Evolutionary conservation across 805 yeast species (phyloP), one percentile per base, ranked within the genome.

Genomic region (Sugiyamaella valdiviana): DNA sequence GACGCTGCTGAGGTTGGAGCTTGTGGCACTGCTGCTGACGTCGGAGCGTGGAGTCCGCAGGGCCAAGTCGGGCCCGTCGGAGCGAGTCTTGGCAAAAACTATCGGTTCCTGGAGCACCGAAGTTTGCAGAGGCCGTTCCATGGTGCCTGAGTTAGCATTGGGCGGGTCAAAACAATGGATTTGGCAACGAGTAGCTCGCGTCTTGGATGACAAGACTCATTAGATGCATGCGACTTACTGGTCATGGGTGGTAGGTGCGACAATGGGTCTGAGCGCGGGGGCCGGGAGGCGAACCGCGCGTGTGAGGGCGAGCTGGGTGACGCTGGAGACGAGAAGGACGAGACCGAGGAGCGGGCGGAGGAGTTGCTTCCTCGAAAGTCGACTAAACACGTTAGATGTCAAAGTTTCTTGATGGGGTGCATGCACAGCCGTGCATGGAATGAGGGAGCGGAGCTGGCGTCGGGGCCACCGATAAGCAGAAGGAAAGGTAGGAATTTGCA

Each of bases 301-400:
- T 43, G 42, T 14, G 42, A 36, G n/a, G 42, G 46, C 23, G 50
- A 43, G 10, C 41, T 20, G 6, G 46, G 46, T n/a, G 50, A 46
- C n/a, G 42, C 42, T 6, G 50, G 45, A 15, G 38, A 42, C 15
- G 50, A 41, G 21, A 39, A 36, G 7, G 46, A 45, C 23, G 48
- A 22, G n/a, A 35, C 32, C 21, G 44, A 29, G 17, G 41, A 36
- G n/a, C 44, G 36, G n/a, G 32, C 32, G n/a, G 32, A 26, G 32
- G 32, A 26, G 14, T 26, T 26, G 9, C n/a, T 10, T 10, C 32
- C 32, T 12, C 32, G 32, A 26, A 26, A 26, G 32, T 26, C 32
- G 9, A 26, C 32, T 26, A 26, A 26, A 26, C 32, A 26, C 9
- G 32, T 26, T 26, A 26, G 32, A 10, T 26, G 14, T 6, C 6